Base-by-base conservation (phyloP, 768 basidiomycete species). In the Termitomyces sp. region DNA sequence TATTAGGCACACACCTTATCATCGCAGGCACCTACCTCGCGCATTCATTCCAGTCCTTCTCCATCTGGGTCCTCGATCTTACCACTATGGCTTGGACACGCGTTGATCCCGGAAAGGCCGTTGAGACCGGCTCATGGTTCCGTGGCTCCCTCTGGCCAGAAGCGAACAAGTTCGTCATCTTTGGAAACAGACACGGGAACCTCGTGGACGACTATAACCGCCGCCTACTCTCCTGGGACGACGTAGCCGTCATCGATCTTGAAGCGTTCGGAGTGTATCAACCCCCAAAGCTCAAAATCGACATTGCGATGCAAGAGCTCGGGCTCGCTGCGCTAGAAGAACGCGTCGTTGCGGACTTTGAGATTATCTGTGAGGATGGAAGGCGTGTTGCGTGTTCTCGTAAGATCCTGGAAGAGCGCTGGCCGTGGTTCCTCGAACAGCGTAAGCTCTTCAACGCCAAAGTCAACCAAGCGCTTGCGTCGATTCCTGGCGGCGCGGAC, bases 241-340 rank as follows among this genome's bases (percentile, higher is more conserved):
- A 98, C 66, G 85, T 95, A 54, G 91, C 91, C 5, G 86, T 90
- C 56, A 86, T 96, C 57, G 92, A 95, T 66, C 77, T 97, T 26
- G 95, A 98, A 72, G 89, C 95, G 0, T 96, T 94, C 66, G 96
- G 96, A 1, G 94, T 99, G 61, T 98, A 98, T 68, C 89, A 92
- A 63, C 89, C 94, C 0, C 94, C 94, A 0, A 69, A 79, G 3
- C 77, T 82, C 43, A 84, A 76, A 60, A 77, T 87, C 45, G 84
- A 87, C 59, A 73, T 87, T 30, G 78, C 80, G 1, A 87, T 91
- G 79, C 92, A 95, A 68, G 86, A 91, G 68, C 78, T 95, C 54
- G 94, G 93, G 14, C 79, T 98, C 26, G 82, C 85, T 14, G 86
- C 88, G 49, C 77, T 98, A 18, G 92, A 94, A 67, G 91, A 94